phyloP scores from a whole-genome alignment of 1,139 yeast species.

The Yamadazyma songkhlaensis region DNA sequence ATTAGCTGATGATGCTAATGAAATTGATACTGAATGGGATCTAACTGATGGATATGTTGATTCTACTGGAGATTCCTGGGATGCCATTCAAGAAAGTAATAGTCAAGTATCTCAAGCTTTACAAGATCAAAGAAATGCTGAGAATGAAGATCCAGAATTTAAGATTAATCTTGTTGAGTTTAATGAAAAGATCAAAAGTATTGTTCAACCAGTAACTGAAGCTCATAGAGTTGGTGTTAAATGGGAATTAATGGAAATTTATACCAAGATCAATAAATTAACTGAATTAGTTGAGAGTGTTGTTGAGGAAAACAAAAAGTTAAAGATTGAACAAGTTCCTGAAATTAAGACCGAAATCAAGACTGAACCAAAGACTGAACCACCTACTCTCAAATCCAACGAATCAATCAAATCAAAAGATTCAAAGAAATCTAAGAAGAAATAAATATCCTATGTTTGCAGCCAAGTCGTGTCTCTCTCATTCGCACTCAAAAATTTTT shows the following conservation, averaged over 20 bases:
- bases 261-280: conserved; percentile 46
- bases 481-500: conserved; percentile 1
- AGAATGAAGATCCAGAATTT: conserved; percentile 71
- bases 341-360: not conserved
- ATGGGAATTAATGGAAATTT: conserved; percentile 63
- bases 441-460: not conserved
- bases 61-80: conserved; percentile 34
- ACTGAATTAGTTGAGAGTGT: conserved; percentile 40
- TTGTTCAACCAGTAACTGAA: conserved; percentile 55
- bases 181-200: conserved; percentile 41
- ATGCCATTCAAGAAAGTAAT: conserved; percentile 38
- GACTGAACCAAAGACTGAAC: too few relatives aligned
- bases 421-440: conserved; percentile 9
- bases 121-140: conserved; percentile 58
- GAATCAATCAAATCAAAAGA: conserved; percentile 2
- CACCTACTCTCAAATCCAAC: too few relatives aligned
- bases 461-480: conserved; percentile 3
- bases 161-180: conserved; percentile 48
- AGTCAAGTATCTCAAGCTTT: conserved; percentile 37
- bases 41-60: conserved; percentile 71
- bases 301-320: conserved; percentile 40
- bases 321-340: conserved; percentile 19
- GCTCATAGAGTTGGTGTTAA: conserved; percentile 58
- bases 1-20: conserved; percentile 77
- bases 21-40: conserved; percentile 77